Base-by-base conservation (phyloP, 1,284 basidiomycete genomes). In the Porphyrellus sp. region DNA sequence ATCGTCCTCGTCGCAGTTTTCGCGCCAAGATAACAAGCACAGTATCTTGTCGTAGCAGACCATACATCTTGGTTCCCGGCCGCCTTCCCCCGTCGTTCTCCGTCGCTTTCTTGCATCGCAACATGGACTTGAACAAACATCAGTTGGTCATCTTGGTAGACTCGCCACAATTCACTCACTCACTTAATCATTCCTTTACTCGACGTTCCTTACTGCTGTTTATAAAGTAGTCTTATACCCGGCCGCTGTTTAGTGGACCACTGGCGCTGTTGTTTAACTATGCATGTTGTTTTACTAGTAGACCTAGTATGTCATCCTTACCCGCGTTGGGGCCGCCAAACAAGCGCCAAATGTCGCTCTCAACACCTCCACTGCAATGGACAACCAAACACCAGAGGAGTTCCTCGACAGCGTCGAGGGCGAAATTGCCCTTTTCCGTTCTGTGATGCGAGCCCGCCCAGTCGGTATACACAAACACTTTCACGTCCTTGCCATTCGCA, bases 391-490 rank as follows among this genome's bases (percentile, higher is more conserved):
- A 4, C 61, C 66, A 30, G 51, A 55, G 20, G 68, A 68, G 27
- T 80, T 86, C 62, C 79, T 91, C 24, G 78, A 85, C 63, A 83
- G 80, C 7, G 80, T 89, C 51, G 82, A 86, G 61, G 89, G 89
- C 37, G 89, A 91, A 69, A 87, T 90, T 40, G 77, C 85, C 5
- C 86, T 92, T 70, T 91, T 91, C 63, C 80, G 85, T 46, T 83
- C 86, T 2, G 74, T 90, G 37, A 89, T 85, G 79, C 83, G 84
- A 43, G 78, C 86, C 8, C 76, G 89, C 51, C 89, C 89, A 0
- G 80, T 91, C 51, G 89, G 89, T 45, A 81, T 86, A 37, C 85
- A 91, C 70, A 81, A 81, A 24, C 80, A 89, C 69, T 91, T 92
- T 72, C 88, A 91, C 63, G 74, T 88, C 61, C 74, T 92, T 53